Evolutionary conservation across 768 basidiomycete species (phyloP), one percentile per base, ranked within the genome.

Genomic region (Trametes cubensis): DNA sequence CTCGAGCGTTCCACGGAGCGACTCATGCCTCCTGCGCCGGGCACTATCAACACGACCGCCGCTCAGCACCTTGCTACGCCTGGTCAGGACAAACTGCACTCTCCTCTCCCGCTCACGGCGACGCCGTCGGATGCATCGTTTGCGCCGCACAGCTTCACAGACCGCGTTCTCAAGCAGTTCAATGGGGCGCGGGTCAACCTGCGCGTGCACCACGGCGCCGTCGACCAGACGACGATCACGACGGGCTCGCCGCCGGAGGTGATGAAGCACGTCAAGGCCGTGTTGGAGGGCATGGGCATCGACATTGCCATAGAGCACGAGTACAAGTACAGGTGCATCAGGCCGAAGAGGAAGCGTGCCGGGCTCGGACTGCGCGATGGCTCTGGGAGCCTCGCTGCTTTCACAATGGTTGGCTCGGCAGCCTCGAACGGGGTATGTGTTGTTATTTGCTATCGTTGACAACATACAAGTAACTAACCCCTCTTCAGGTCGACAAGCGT

Each of bases 211-310:
- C 90, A 92, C 67, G 96, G 95, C 63, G 88, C 95, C 2, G 90
- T 98, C 30, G 97, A 98, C 72, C 89, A 90, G 73, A 86, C 86
- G 26, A 95, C 87, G 55, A 84, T 98, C 68, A 97, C 96, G 38
- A 92, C 87, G 3, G 82, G 85, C 21, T 79, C 87, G 10, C 95
- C 96, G 39, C 85, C 88, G 1, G 90, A 92, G 66, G 95, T 98
- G 39, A 92, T 98, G 79, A 84, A 81, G 62, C 92, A 94, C 71
- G 84, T 98, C 30, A 83, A 84, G 69, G 81, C 82, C 63, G 89
- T 95, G 14, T 80, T 99, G 62, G 83, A 86, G 67, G 84, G 83
- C 34, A 94, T 98, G 93, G 97, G 96, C 20, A 79, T 99, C 57
- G 94, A 95, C 60, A 83, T 95, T 61, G 85, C 89, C 69, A 75